phyloP scores from a whole-genome alignment of 306 rosid species.

The Cucurbita ficifolia region DNA sequence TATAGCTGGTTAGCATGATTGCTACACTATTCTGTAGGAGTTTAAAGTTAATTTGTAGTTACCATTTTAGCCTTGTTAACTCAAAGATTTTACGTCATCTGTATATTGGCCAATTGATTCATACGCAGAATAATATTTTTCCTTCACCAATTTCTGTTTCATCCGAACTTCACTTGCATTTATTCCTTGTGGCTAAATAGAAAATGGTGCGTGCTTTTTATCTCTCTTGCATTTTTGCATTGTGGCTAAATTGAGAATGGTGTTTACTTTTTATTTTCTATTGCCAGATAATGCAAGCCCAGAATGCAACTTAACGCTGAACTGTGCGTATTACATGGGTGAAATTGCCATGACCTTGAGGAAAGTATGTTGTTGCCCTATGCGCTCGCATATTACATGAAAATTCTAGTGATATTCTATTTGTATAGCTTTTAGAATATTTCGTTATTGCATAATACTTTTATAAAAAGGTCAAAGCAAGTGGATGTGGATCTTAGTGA shows the following conservation, averaged over 20 bases:
- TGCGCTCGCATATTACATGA: background rate
- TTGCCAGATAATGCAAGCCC: slow-evolving; percentile 58
- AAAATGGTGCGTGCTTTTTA: background rate
- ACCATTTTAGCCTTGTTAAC: background rate
- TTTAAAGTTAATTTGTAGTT: background rate
- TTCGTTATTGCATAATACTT: background rate
- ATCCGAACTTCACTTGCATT: background rate
- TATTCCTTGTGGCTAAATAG: background rate
- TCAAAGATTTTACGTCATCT: background rate
- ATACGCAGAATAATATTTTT: background rate
- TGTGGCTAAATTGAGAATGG: background rate
- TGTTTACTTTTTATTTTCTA: background rate
- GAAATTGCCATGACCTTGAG: slow-evolving; percentile 85
- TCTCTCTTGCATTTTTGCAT: background rate
- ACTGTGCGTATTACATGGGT: slow-evolving; percentile 75
- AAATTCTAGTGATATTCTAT: background rate
- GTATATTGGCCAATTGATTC: background rate
- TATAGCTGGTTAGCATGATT: background rate
- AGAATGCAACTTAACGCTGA: slow-evolving; percentile 59
- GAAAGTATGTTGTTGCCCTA: slow-evolving; percentile 45
- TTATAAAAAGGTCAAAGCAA: background rate
- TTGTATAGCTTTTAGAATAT: background rate
- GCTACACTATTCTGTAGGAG: background rate
- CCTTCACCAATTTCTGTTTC: background rate
- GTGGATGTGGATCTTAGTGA: background rate